These are phyloP conservation scores for Neonectria hederae DNA, from an alignment of 2,329 filamentous ascomycete genomes.

Conservation along the genomic window DNA sequence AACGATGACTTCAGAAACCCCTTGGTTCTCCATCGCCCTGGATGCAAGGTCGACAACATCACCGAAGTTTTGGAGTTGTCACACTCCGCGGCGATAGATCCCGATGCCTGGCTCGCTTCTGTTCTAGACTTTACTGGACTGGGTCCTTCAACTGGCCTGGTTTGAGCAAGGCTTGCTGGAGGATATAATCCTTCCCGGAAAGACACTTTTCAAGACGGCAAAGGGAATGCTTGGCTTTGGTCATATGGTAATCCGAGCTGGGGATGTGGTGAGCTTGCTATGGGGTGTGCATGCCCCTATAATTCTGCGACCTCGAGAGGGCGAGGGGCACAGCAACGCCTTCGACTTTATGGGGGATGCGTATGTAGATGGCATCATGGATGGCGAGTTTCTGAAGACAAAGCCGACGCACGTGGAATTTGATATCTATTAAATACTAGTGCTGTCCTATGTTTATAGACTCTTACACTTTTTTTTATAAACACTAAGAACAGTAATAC, in stretches of 20 bases:
- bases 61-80: background rate
- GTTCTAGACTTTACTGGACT: background rate
- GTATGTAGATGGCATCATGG: conserved; percentile 35
- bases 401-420: conserved; percentile 11
- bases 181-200: background rate
- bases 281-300: conserved; percentile 27
- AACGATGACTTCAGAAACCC: background rate
- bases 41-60: conserved; percentile 8
- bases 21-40: conserved; percentile 1
- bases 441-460: background rate
- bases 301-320: conserved; percentile 12
- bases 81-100: background rate
- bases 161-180: background rate
- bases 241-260: conserved; percentile 12
- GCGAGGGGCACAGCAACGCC: background rate
- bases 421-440: background rate
- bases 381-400: conserved; percentile 29
- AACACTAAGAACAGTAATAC: background rate
- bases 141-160: background rate
- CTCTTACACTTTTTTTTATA: background rate
- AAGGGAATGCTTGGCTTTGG: conserved; percentile 28
- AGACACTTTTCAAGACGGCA: conserved; percentile 34
- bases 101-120: background rate
- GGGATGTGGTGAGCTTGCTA: conserved; percentile 27
- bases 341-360: conserved; percentile 30